Conservation (phyloP, 2,329 filamentous ascomycete genomes). For the Aspergillus candidus region DNA sequence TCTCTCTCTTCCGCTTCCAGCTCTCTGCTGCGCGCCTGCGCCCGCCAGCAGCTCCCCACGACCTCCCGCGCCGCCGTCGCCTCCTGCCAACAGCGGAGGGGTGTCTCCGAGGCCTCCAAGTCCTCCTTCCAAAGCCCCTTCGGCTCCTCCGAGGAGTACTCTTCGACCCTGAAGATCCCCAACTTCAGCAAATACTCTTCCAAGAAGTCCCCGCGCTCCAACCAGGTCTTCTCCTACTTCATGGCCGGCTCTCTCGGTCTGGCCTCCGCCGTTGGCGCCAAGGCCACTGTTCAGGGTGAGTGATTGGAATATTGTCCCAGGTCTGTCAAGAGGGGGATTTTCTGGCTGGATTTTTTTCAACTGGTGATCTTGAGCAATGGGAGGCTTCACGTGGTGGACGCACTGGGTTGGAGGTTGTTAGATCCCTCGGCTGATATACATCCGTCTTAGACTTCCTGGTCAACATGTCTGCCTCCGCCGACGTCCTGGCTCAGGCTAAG, state of each 20-base stretch:
- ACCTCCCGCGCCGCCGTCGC: constrained; percentile 36
- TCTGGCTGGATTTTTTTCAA: too few species aligned
- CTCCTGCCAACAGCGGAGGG: constrained; percentile 38
- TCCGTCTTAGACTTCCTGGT: constrained; percentile 80
- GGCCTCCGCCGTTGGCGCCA: constrained; percentile 85
- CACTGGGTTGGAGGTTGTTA: constrained; percentile 2
- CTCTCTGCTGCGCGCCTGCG: constrained; percentile 58
- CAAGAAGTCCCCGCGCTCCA: constrained; percentile 60
- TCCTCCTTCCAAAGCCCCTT: constrained; percentile 52
- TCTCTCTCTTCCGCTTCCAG: constrained; percentile 61
- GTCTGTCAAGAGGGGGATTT: constrained; percentile 2
- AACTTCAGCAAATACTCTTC: constrained; percentile 84
- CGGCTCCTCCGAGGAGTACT: constrained; percentile 41
- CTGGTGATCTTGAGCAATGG: background rate
- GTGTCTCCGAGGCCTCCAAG: constrained; percentile 31
- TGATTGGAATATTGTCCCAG: constrained; percentile 12
- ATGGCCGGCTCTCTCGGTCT: constrained; percentile 96
- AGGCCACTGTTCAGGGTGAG: constrained; percentile 96
- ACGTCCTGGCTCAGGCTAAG: constrained; percentile 98
- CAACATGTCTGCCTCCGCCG: constrained; percentile 99
- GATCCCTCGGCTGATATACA: constrained; percentile 20
- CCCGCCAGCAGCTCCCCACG: constrained; percentile 41
- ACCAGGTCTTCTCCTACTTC: constrained; percentile 94
- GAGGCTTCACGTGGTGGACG: constrained; percentile 1
- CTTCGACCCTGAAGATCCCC: constrained; percentile 66